phyloP scores from a whole-genome alignment of 2,329 filamentous ascomycete genomes.

The Penicillium sp. region DNA sequence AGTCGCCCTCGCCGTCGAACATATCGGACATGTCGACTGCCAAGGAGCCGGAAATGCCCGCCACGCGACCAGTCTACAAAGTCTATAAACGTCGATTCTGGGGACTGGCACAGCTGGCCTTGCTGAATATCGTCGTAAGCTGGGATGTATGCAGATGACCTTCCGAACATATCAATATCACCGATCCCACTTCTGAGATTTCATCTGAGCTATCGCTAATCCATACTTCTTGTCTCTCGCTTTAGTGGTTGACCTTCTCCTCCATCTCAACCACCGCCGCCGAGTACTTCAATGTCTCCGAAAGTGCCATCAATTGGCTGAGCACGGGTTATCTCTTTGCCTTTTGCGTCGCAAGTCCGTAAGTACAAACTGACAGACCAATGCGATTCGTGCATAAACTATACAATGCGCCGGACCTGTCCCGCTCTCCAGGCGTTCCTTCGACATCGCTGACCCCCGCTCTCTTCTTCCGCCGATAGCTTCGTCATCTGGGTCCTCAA shows the following conservation, averaged over 20 bases:
- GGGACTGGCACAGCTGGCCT: constrained; percentile 76
- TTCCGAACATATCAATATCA: neutral
- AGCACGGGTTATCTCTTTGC: constrained; percentile 85
- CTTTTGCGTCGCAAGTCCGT: constrained; percentile 72
- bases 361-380: constrained; percentile 28
- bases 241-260: constrained; percentile 87
- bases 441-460: neutral
- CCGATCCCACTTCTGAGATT: neutral
- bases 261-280: constrained; percentile 76
- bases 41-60: constrained; percentile 15
- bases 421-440: neutral
- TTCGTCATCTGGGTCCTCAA: constrained; percentile 76
- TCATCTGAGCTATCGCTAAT: neutral
- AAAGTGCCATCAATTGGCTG: constrained; percentile 87
- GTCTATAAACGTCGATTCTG: constrained; percentile 89
- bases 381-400: neutral
- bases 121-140: constrained; percentile 90
- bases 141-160: constrained; percentile 73
- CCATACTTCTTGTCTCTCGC: neutral
- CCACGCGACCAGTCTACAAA: constrained; percentile 42
- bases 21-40: constrained; percentile 2
- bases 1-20: constrained; percentile 4
- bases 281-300: constrained; percentile 71
- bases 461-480: constrained; percentile 21
- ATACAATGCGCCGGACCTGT: neutral